Base-by-base conservation (phyloP, 2,329 filamentous ascomycete genomes). In the Cordyceps tenuipes region DNA sequence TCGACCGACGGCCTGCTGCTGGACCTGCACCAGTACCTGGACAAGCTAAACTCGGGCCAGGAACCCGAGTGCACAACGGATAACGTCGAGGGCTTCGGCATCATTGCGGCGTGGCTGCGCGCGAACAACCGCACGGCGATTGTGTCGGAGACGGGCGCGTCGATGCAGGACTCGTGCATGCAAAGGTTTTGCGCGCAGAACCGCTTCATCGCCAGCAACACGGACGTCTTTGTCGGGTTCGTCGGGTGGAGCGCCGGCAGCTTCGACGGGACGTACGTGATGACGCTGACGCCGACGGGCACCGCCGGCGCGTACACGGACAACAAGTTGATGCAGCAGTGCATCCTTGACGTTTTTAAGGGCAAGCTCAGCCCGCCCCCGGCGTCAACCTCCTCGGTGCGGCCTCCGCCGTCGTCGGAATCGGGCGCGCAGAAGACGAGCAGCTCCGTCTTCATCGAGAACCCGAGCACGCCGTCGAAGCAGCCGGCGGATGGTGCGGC, bases 21-120 rank as follows among this genome's bases (percentile, higher is more conserved):
- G 34, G 83, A 85, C 63, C 72, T 86, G 12, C 83, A 86, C 71
- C 80, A 84, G 68, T 86, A 85, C 66, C 76, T 86, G 4, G 82
- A 85, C 64, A 73, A 79, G 84, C 71, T n/a, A n/a, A 79, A 81
- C 70, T 80, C 77, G 8, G 83, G 83, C 43, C 80, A 77, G 0
- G 71, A 79, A 62, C 63, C 70, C 4, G 72, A 78, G 58, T 86
- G 83, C 68, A 77, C 77, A 1, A 81, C 77, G 3, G 75, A 85
- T 64, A 82, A 82, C 50, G 71, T 80, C 3, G 73, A 73, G 43
- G 77, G 73, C 3, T 82, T 84, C 67, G 68, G 69, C 21, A 71
- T 72, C 0, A 69, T 83, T 1, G 78, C 79, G 0, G 69, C 70
- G 51, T 62, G 61, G 60, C 63, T 85, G 57, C 70, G 79, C 55